Evolutionary conservation across 805 yeast genomes (phyloP).

Genomic region (Clavispora santaluciae): DNA sequence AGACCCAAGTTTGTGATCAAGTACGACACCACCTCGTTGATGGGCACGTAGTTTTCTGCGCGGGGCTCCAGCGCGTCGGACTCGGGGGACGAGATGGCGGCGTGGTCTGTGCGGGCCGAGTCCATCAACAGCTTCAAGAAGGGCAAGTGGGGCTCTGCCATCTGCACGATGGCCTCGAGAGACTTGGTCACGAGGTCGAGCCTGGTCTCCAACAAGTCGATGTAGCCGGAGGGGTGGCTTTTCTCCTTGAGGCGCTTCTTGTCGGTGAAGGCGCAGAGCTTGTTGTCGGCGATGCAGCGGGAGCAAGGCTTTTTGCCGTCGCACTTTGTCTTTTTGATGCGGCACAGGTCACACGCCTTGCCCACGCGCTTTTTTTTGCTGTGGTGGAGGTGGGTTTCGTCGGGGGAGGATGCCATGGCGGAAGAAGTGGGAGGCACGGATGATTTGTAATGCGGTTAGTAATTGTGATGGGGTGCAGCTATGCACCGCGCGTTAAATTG

Average conservation of each 20-base stretch:
- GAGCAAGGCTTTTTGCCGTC: conserved; percentile 60
- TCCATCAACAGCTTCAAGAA: conserved; percentile 20
- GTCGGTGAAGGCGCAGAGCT: conserved; percentile 56
- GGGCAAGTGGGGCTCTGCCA: conserved; percentile 26
- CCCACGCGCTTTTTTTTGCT: conserved; percentile 52
- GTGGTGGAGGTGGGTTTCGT: conserved; percentile 13
- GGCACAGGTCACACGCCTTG: conserved; percentile 60
- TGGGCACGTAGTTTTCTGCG: conserved; percentile 24
- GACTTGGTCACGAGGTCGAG: conserved; percentile 48
- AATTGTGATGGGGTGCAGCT: background rate
- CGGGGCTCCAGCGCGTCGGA: conserved; percentile 1
- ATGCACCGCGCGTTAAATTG: background rate
- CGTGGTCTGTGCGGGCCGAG: conserved; percentile 7
- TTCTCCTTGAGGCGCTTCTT: conserved; percentile 51
- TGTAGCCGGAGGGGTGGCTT: conserved; percentile 55
- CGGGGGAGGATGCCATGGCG: conserved; percentile 7
- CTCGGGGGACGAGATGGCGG: conserved; percentile 1
- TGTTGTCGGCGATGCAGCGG: conserved; percentile 51
- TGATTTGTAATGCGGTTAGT: background rate
- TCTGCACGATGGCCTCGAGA: conserved; percentile 37
- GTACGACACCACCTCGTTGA: conserved; percentile 44
- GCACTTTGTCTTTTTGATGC: conserved; percentile 60
- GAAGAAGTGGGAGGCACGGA: background rate
- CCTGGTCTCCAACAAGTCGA: conserved; percentile 58
- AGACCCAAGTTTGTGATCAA: conserved; percentile 38